Evolutionary conservation across 805 yeast species (phyloP).

Genomic region (Nakazawaea peltata): DNA sequence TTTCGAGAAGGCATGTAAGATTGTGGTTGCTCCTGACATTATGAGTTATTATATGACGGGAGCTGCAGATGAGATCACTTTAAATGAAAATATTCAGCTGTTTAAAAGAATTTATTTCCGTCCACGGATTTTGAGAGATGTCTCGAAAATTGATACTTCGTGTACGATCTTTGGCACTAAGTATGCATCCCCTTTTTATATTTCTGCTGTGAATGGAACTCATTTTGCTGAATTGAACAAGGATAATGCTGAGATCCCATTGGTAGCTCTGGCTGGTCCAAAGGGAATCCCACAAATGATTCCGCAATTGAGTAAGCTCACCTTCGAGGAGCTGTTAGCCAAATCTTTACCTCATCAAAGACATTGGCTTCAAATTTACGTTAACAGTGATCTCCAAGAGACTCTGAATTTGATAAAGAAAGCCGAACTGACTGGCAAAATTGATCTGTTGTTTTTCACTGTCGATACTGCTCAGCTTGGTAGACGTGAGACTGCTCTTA

Average conservation of each 20-base stretch:
- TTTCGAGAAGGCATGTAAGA: conserved; percentile 37
- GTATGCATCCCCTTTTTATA: conserved; percentile 31
- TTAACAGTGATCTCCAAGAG: conserved; percentile 22
- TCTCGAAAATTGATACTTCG: conserved; percentile 25
- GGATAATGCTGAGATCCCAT: conserved; percentile 27
- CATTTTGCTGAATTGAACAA: conserved; percentile 31
- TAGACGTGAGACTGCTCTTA: conserved; percentile 29
- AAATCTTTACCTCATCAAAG: conserved; percentile 25
- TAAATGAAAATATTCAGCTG: conserved; percentile 34
- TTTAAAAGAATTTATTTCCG: conserved; percentile 32
- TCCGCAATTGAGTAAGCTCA: conserved; percentile 31
- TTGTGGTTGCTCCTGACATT: conserved; percentile 32
- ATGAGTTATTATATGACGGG: conserved; percentile 41
- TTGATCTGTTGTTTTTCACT: conserved; percentile 29
- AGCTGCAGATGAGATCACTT: conserved; percentile 35
- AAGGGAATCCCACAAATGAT: conserved; percentile 34
- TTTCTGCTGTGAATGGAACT: conserved; percentile 37
- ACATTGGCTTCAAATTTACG: conserved; percentile 34
- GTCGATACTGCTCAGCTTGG: conserved; percentile 35
- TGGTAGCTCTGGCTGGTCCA: conserved; percentile 29
- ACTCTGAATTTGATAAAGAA: conserved; percentile 19
- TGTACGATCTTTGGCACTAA: conserved; percentile 31
- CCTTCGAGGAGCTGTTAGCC: conserved; percentile 33
- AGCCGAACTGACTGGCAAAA: conserved; percentile 19
- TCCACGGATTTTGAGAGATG: conserved; percentile 33